phyloP scores from a whole-genome alignment of 306 rosid genomes.

The Albizia julibrissin region DNA sequence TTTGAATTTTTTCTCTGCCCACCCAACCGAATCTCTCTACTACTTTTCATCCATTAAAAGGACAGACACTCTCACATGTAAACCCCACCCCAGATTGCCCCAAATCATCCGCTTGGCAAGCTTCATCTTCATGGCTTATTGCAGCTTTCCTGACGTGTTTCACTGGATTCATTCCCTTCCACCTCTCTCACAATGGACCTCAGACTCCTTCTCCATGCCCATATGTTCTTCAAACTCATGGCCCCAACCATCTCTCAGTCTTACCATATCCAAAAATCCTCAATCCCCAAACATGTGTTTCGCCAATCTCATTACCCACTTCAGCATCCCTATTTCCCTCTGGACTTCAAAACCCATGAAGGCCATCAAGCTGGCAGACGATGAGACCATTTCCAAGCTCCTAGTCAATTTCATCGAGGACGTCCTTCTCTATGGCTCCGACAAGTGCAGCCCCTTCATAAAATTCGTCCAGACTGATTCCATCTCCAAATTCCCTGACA shows the following conservation, averaged over 20 bases:
- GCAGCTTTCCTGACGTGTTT: constrained; percentile 59
- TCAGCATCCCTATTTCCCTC: constrained; percentile 64
- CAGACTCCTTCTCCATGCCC: constrained; percentile 49
- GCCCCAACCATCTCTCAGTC: constrained; percentile 71
- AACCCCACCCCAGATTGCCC: constrained; percentile 3
- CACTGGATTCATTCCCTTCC: constrained; percentile 85
- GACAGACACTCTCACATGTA: constrained; percentile 27
- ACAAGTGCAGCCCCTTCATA: constrained; percentile 41
- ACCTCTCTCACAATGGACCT: constrained; percentile 67
- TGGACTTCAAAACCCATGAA: constrained; percentile 77
- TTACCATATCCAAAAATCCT: constrained; percentile 49
- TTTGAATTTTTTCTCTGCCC: constrained; percentile 47
- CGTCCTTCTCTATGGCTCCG: constrained; percentile 72
- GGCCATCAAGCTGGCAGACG: constrained; percentile 32
- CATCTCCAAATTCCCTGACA: constrained; percentile 49
- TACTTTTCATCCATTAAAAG: constrained; percentile 31
- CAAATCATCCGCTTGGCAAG: neutral
- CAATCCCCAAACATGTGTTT: constrained; percentile 47
- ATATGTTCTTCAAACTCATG: constrained; percentile 46
- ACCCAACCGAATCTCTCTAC: constrained; percentile 47
- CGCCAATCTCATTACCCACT: constrained; percentile 55
- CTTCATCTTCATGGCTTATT: constrained; percentile 56
- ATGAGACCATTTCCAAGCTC: constrained; percentile 57
- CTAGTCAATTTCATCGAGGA: constrained; percentile 62
- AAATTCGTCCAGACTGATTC: constrained; percentile 50